Evolutionary conservation across 2,329 filamentous ascomycete genomes (phyloP), one percentile per base, ranked within the genome.

Genomic region (Colletotrichum sp.): DNA sequence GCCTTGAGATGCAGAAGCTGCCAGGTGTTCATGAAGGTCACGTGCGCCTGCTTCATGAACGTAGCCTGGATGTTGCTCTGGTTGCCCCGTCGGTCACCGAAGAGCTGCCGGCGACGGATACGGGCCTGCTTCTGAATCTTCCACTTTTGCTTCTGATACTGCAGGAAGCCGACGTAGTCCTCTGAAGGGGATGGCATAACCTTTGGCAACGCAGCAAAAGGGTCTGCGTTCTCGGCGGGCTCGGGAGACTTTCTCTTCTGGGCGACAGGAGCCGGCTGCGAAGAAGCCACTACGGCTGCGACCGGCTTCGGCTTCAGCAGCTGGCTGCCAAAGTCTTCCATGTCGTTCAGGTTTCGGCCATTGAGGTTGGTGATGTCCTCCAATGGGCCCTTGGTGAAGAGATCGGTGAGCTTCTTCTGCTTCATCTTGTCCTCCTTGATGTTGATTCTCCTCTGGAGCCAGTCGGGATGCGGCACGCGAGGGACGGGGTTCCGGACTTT

Each of bases 71-170:
- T 90, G 77, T 92, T 92, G 81, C 85, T 90, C 81, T 94, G 92
- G 55, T 93, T 93, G 13, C 88, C 87, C 75, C 93, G 91, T 73
- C 94, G 93, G 80, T 99, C 96, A 75, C 97, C 97, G 80, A 99
- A 99, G 1, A 99, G 88, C 83, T 99, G 97, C 65, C 96, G 92
- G 78, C 98, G 91, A 58, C 96, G 93, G 76, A 93, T 90, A 26
- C 97, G 92, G 38, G 96, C 96, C 83, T 98, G 94, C 82, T 96
- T 98, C 83, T 99, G 97, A 48, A 99, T 94, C 87, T 96, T 98
- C 97, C 97, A 99, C 85, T 99, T 99, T 86, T 96, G 92, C 85
- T 99, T 99, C 83, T 99, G 97, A 81, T 99, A 99, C 81, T 94
- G 90, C 69, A 99, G 84, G 88, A 98, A 99, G 0, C 92, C 95